Evolutionary conservation across 2,329 filamentous ascomycete species (phyloP).

Genomic region (Fusarium sterilihyphosum): DNA sequence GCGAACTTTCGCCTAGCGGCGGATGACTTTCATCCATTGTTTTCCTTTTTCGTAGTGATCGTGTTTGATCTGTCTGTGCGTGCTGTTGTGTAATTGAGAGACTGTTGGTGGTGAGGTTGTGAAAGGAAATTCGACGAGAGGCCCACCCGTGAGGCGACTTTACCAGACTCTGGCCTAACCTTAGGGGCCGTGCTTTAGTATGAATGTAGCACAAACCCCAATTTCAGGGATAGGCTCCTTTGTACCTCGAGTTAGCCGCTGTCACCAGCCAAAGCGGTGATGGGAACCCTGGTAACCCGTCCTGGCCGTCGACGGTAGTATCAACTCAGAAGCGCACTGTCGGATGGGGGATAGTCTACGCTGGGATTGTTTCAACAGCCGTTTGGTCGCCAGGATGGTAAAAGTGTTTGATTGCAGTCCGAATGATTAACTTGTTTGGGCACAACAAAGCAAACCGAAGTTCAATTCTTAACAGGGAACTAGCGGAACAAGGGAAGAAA

Average conservation of each 20-base stretch:
- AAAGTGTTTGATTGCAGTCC: too few species aligned
- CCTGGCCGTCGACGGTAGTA: background rate
- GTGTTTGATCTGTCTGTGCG: too few species aligned
- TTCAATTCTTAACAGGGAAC: background rate
- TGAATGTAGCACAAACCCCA: background rate
- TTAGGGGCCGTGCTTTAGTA: background rate
- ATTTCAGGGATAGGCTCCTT: background rate
- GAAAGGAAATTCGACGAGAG: background rate
- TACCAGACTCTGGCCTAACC: background rate
- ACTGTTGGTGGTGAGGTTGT: background rate
- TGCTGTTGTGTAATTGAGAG: rapidly evolving
- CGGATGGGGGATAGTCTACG: rapidly evolving
- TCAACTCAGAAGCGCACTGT: background rate
- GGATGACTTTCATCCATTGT: background rate
- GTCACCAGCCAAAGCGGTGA: background rate
- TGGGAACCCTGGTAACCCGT: rapidly evolving
- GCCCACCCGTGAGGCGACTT: background rate
- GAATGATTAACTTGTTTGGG: rapidly evolving
- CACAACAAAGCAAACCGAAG: background rate
- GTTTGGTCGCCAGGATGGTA: rapidly evolving
- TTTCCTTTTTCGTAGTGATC: rapidly evolving
- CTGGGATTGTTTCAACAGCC: too few species aligned
- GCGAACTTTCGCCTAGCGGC: background rate
- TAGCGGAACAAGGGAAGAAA: background rate
- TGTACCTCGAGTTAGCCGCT: background rate